Evolutionary conservation across 2,329 filamentous ascomycete genomes (phyloP), one percentile per base, ranked within the genome.

Genomic region (Colletotrichum destructivum): DNA sequence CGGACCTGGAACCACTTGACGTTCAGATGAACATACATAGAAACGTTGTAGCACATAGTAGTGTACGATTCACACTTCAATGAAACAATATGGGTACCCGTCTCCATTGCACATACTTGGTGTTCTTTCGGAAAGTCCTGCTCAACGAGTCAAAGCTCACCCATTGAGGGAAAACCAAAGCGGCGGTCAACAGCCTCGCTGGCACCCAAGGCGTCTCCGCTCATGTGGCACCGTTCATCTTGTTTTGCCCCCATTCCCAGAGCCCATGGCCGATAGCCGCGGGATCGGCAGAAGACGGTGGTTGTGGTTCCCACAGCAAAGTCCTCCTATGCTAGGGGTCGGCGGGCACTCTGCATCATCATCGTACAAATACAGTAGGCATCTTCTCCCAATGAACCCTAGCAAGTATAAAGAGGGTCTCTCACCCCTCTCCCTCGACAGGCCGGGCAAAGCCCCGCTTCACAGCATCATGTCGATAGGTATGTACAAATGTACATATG

Each of bases 21-120:
- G 57, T 68, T 68, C 57, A 47, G 18, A 71, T 71, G 69, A 52
- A 71, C 64, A 71, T 59, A 62, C 35, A 38, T 54, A 71, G 51
- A 69, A 40, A 71, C 35, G 57, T 66, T 69, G n/a, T 59, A 62
- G 64, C 54, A 71, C 44, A 62, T 42, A 63, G 60, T 35, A 57
- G 64, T 69, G 26, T 21, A 69, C 52, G 64, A 59, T 42, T 47
- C 55, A 61, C 44, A 62, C 15, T 23, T 67, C 44, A 68, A 68
- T 38, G 13, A 16, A 16, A 38, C 35, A 9, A 11, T 3, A 38
- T 38, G 35, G 35, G 35, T 38, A 38, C 35, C 9, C 60, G 18
- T 47, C 16, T 4, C 47, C 11, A 26, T 46, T 46, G 23, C 8
- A 23, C 16, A 51, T 31, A 11, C 35, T 26, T n/a, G 15, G 46